Evolutionary conservation across 2,329 filamentous ascomycete genomes (phyloP).

Genomic region (Sordariomycetes sp.): DNA sequence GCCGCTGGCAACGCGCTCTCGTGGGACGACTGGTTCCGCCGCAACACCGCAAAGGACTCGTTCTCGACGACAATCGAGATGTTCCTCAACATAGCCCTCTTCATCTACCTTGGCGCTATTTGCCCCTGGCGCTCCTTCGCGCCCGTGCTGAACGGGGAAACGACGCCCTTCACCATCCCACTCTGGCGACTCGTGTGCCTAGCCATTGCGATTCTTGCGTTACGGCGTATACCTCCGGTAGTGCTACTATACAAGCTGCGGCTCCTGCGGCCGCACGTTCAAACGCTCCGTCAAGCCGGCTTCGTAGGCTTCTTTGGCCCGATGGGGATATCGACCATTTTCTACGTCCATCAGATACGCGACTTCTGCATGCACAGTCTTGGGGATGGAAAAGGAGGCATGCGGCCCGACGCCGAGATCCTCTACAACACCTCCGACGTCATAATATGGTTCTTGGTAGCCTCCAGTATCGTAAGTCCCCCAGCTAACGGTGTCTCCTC

Average conservation of each 20-base stretch:
- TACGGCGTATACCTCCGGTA: constrained; percentile 44
- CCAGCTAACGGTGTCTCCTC: neutral
- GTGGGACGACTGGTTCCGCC: constrained; percentile 46
- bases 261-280: constrained; percentile 22
- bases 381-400: neutral
- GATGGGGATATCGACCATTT: constrained; percentile 63
- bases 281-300: constrained; percentile 37
- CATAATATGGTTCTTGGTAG: neutral
- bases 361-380: constrained; percentile 15
- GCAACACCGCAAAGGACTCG: constrained; percentile 43
- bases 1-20: constrained; percentile 45
- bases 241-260: constrained; percentile 40
- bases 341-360: constrained; percentile 47
- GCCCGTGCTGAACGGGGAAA: constrained; percentile 18
- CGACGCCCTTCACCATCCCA: constrained; percentile 33
- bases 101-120: constrained; percentile 43
- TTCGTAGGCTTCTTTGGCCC: constrained; percentile 61
- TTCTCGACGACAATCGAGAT: constrained; percentile 45
- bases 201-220: constrained; percentile 35
- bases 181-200: constrained; percentile 33
- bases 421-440: neutral
- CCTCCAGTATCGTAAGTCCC: neutral
- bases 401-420: neutral
- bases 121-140: constrained; percentile 40
- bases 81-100: constrained; percentile 44